Evolutionary conservation across 2,329 filamentous ascomycete species (phyloP).

Genomic region (Ophiostoma fasciatum): DNA sequence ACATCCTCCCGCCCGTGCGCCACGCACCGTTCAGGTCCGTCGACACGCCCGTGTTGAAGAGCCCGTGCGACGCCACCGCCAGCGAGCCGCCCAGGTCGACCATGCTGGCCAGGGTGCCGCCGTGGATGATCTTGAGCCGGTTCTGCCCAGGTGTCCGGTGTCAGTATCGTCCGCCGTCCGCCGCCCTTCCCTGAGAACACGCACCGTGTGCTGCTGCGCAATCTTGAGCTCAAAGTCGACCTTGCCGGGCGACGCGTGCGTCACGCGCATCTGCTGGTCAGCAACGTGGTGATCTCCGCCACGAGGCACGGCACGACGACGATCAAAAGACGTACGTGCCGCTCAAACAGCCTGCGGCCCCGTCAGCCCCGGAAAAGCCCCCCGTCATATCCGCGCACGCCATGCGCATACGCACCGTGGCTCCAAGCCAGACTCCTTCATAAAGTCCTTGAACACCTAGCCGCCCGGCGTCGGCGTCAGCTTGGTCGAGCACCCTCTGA

Average conservation of each 20-base stretch:
- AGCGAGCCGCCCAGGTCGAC: slow-evolving; percentile 52
- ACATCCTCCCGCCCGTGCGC: too few relatives aligned
- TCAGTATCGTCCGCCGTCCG: too few relatives aligned
- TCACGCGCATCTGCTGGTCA: slow-evolving; percentile 45
- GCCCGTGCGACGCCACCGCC: slow-evolving; percentile 48
- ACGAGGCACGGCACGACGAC: too few relatives aligned
- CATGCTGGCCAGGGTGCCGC: slow-evolving; percentile 65
- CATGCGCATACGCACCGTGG: slow-evolving; percentile 55
- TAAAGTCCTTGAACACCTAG: slow-evolving; percentile 75
- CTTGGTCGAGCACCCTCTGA: neutral
- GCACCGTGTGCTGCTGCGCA: slow-evolving; percentile 57
- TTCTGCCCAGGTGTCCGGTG: too few relatives aligned
- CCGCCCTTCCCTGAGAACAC: too few relatives aligned
- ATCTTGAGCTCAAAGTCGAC: slow-evolving; percentile 69
- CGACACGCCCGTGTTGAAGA: slow-evolving; percentile 48
- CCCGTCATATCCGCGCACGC: neutral
- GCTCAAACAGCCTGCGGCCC: slow-evolving; percentile 27
- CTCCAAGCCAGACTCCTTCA: slow-evolving; percentile 73
- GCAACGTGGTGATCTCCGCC: neutral
- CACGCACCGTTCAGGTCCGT: slow-evolving; percentile 53
- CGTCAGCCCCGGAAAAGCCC: too few relatives aligned
- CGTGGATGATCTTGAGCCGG: slow-evolving; percentile 60
- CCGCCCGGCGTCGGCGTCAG: neutral
- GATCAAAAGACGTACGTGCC: slow-evolving; percentile 19
- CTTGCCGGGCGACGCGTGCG: slow-evolving; percentile 46